Percentiles rank a stretch among this genome's conserved stretches.
Evolutionary conservation across 345 rosid species (phyloP).

Genomic region (Boechera divaricarpa): DNA sequence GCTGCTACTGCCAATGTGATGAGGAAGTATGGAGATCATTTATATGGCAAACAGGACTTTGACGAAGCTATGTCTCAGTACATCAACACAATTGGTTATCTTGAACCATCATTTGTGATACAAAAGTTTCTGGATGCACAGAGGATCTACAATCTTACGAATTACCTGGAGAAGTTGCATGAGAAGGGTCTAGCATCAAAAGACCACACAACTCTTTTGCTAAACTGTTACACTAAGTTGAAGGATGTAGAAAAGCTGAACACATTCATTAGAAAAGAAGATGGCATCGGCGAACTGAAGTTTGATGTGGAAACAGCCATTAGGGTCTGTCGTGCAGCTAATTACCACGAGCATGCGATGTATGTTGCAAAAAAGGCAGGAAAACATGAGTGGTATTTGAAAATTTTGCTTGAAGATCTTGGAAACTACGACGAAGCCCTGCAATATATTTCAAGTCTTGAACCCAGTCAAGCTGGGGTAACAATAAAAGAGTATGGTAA

Average conservation of each 20-base stretch:
- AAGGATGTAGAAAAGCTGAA: slow-evolving; percentile 95
- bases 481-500: slow-evolving; percentile 97
- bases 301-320: slow-evolving; percentile 99
- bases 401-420: slow-evolving; percentile 95
- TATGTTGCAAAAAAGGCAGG: slow-evolving; percentile 98
- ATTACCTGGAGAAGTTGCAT: slow-evolving; percentile 91
- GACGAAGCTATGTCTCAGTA: slow-evolving; percentile 97
- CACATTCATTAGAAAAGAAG: slow-evolving; percentile 91
- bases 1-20: slow-evolving; percentile 98
- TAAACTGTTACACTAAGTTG: slow-evolving; percentile 94
- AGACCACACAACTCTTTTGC: slow-evolving; percentile 95
- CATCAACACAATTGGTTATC: slow-evolving; percentile 89
- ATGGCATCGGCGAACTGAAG: slow-evolving; percentile 86
- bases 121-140: slow-evolving; percentile 99
- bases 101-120: slow-evolving; percentile 97
- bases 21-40: slow-evolving; percentile 97
- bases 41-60: slow-evolving; percentile 91
- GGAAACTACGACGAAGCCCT: slow-evolving; percentile 95
- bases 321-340: slow-evolving; percentile 97
- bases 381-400: slow-evolving; percentile 90
- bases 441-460: slow-evolving; percentile 90
- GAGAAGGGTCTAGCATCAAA: slow-evolving; percentile 99
- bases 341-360: slow-evolving; percentile 98
- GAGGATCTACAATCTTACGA: slow-evolving; percentile 96
- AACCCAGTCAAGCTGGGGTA: slow-evolving; percentile 94